phyloP scores from a whole-genome alignment of 352 stramenopile genomes.

The Phytophthora idaei region DNA sequence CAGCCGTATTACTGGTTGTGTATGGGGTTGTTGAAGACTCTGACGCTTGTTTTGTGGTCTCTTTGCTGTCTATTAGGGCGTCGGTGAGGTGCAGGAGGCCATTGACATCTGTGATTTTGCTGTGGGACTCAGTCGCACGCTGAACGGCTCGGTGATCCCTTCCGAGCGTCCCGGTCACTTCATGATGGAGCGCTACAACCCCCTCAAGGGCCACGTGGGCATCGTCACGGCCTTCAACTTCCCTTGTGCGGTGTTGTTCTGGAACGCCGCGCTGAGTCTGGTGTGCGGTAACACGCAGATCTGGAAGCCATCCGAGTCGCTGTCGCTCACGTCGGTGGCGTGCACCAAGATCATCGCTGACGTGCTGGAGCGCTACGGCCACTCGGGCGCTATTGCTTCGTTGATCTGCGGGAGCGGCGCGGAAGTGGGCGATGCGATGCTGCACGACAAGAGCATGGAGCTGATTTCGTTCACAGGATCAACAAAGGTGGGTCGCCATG shows the following conservation, averaged over 20 bases:
- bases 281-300: conserved; percentile 93
- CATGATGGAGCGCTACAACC: conserved; percentile 95
- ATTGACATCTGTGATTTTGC: conserved; percentile 96
- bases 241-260: conserved; percentile 89
- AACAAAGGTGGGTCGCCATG: conserved; percentile 86
- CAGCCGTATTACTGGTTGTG: background rate
- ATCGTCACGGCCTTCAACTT: conserved; percentile 97
- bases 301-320: conserved; percentile 92
- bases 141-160: conserved; percentile 91
- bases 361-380: conserved; percentile 87
- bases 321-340: conserved; percentile 89
- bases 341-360: conserved; percentile 92
- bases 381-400: conserved; percentile 84
- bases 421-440: conserved; percentile 87
- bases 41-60: conserved; percentile 11
- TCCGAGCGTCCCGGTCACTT: conserved; percentile 91
- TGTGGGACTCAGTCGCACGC: conserved; percentile 87
- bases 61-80: conserved; percentile 54
- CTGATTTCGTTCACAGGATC: conserved; percentile 93
- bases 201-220: conserved; percentile 91
- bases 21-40: background rate
- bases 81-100: conserved; percentile 93
- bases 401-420: conserved; percentile 81
- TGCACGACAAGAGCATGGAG: conserved; percentile 88
- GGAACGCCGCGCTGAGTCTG: conserved; percentile 91